These are phyloP conservation scores for Helianthus tuberosus DNA, from an alignment of 129 eudicot genomes.

Conservation along the genomic window DNA sequence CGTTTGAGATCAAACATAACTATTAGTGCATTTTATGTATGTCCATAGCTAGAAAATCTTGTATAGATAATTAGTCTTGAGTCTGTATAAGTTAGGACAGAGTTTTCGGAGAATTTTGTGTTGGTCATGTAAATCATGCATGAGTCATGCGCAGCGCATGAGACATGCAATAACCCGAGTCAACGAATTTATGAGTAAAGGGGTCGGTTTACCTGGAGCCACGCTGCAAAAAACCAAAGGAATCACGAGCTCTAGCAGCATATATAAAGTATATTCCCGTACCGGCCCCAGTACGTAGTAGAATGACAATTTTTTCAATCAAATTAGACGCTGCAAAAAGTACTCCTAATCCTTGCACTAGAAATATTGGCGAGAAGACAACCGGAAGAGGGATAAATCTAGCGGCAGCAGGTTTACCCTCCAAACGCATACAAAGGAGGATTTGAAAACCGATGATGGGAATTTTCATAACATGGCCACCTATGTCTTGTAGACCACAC, in stretches of 20 bases:
- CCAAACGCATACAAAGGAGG: constrained; percentile 80
- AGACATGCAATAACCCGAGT: neutral
- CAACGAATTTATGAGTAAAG: neutral
- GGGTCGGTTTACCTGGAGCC: constrained; percentile 64
- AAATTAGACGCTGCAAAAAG: constrained; percentile 57
- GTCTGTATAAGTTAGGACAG: no score
- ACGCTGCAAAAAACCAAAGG: constrained; percentile 66
- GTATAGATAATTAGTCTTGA: no score
- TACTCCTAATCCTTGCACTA: constrained; percentile 76
- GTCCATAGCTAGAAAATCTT: no score
- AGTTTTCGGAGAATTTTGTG: no score
- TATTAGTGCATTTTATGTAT: no score
- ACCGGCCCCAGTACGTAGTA: constrained; percentile 50
- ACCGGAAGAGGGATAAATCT: constrained; percentile 59
- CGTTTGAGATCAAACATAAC: neutral
- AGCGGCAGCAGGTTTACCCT: constrained; percentile 77
- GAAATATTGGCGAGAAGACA: constrained; percentile 68
- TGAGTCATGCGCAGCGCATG: no score
- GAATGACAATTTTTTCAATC: constrained; percentile 58
- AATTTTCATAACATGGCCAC: constrained; percentile 81
- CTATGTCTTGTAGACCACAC: constrained; percentile 69
- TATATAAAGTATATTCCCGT: constrained; percentile 56
- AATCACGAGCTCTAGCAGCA: constrained; percentile 63
- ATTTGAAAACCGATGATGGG: constrained; percentile 69
- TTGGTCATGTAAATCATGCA: no score